Evolutionary conservation across 225 moss, liverwort and hornwort species (phyloP).

Genomic region (Ulota crispa): DNA sequence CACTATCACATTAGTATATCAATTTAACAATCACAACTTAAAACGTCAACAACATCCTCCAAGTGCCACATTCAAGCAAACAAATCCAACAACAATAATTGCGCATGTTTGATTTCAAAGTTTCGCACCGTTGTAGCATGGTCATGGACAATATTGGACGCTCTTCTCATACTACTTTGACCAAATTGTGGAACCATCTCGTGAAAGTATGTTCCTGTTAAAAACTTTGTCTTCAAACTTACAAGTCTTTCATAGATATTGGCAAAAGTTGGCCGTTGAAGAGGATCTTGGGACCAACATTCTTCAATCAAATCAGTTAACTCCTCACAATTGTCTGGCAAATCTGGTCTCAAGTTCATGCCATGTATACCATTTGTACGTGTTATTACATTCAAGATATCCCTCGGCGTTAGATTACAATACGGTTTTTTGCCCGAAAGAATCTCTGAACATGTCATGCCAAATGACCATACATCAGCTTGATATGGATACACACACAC

Average conservation of each 20-base stretch:
- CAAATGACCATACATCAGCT: background rate
- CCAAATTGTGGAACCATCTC: background rate
- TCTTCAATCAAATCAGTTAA: background rate
- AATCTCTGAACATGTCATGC: too few species aligned
- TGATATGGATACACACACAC: background rate
- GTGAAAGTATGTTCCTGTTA: fast-evolving
- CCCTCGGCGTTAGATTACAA: background rate
- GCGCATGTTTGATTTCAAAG: fast-evolving
- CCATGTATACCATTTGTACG: fast-evolving
- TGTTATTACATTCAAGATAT: fast-evolving
- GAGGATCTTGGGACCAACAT: background rate
- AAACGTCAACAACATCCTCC: background rate
- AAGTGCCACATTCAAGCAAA: too few species aligned
- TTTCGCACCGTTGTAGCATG: fast-evolving
- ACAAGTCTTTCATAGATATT: background rate
- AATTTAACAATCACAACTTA: fast-evolving
- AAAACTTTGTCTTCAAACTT: too few species aligned
- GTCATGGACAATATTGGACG: fast-evolving
- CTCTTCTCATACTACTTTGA: fast-evolving
- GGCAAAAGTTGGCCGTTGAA: background rate
- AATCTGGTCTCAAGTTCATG: fast-evolving
- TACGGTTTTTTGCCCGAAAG: too few species aligned
- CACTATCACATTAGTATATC: background rate
- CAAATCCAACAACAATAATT: too few species aligned
- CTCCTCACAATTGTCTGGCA: background rate